phyloP scores from a whole-genome alignment of 2,329 filamentous ascomycete genomes.

The Aspergillus sojae region DNA sequence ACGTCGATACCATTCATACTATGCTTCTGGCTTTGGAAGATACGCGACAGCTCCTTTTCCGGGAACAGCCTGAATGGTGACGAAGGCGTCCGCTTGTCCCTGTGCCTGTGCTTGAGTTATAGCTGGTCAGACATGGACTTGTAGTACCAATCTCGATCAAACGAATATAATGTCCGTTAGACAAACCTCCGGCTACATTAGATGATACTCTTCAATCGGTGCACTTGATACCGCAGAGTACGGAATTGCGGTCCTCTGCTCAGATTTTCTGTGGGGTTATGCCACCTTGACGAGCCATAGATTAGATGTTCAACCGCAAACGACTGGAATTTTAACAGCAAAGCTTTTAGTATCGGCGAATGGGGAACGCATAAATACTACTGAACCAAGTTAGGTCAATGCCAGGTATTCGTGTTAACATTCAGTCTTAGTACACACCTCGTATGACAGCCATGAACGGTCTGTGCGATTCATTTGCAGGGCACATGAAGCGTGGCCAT shows the following conservation, averaged over 20 bases:
- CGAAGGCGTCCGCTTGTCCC: background rate
- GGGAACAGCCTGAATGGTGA: background rate
- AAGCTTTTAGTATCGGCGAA: background rate
- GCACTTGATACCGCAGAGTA: too few relatives aligned
- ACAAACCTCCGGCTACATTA: too few relatives aligned
- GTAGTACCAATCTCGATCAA: background rate
- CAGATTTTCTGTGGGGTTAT: too few relatives aligned
- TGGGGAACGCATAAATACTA: background rate
- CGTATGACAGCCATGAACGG: background rate
- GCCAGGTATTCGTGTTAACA: background rate
- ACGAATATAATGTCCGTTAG: background rate
- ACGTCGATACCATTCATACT: background rate
- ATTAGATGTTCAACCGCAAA: too few relatives aligned
- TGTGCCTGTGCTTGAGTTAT: background rate
- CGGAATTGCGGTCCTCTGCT: too few relatives aligned
- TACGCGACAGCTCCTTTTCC: background rate
- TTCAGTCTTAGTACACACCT: background rate
- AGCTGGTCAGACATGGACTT: background rate
- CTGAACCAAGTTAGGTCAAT: too few relatives aligned
- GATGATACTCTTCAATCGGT: too few relatives aligned
- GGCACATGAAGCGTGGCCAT: background rate
- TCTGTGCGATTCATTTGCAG: background rate
- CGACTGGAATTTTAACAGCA: too few relatives aligned
- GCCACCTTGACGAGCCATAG: too few relatives aligned
- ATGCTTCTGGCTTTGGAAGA: background rate